Conservation (phyloP, 2,329 filamentous ascomycete genomes). For the Fusarium oligoseptatum region DNA sequence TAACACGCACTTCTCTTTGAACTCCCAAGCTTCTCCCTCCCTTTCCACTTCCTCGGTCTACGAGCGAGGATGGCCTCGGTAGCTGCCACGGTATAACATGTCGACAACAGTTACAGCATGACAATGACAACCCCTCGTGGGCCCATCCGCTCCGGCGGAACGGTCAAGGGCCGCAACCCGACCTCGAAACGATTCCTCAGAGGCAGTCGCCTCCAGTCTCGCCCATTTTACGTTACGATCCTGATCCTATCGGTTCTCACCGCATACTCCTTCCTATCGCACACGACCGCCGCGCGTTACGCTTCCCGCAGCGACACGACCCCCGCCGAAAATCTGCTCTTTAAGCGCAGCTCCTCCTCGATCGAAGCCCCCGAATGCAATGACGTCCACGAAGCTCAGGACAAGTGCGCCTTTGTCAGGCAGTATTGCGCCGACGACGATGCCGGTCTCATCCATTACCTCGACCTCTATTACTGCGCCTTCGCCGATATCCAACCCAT, state of each 20-base stretch:
- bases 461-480: constrained; percentile 90
- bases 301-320: constrained; percentile 13
- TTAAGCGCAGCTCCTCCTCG: constrained; percentile 44
- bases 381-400: constrained; percentile 79
- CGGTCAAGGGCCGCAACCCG: constrained; percentile 17
- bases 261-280: constrained; percentile 58
- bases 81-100: constrained; percentile 42
- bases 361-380: constrained; percentile 73
- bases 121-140: constrained; percentile 23
- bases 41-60: neutral
- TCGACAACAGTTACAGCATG: constrained; percentile 35
- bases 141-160: constrained; percentile 13
- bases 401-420: constrained; percentile 90
- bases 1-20: neutral
- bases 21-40: neutral
- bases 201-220: constrained; percentile 57
- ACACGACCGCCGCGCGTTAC: constrained; percentile 35
- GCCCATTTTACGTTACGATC: constrained; percentile 64
- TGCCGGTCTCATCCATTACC: constrained; percentile 89
- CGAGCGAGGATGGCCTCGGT: constrained; percentile 24
- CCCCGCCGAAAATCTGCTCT: constrained; percentile 29
- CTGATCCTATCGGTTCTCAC: constrained; percentile 62
- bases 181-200: constrained; percentile 35
- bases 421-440: constrained; percentile 89
- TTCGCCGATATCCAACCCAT: constrained; percentile 77